Evolutionary conservation across 768 basidiomycete genomes (phyloP).

Genomic region (Lactifluus piperatus): DNA sequence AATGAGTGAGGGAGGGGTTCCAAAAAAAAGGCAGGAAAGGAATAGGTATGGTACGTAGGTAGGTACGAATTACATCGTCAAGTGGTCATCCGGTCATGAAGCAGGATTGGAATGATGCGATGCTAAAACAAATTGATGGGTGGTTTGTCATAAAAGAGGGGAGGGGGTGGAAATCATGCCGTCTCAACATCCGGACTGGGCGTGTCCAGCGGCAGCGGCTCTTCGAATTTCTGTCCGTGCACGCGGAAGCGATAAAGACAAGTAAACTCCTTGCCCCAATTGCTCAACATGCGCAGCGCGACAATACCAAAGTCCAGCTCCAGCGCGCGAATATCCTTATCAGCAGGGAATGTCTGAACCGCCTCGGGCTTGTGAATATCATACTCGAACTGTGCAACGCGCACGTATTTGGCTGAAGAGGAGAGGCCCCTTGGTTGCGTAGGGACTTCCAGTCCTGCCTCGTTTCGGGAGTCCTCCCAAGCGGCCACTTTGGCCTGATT

Average conservation of each 20-base stretch:
- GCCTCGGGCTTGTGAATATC: constrained; percentile 32
- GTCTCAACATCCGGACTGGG: not conserved
- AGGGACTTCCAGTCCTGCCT: constrained; percentile 22
- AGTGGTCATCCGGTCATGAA: constrained; percentile 9
- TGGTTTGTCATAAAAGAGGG: not conserved
- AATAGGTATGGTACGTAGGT: not conserved
- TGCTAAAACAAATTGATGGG: not conserved
- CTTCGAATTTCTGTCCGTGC: constrained; percentile 47
- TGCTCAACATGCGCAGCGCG: constrained; percentile 67
- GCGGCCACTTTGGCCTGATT: constrained; percentile 52
- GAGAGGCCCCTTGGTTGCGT: constrained; percentile 27
- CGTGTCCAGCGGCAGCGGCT: not conserved
- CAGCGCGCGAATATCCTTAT: constrained; percentile 51
- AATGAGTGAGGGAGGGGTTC: not conserved
- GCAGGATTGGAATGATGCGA: not conserved
- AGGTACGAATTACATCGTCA: not conserved
- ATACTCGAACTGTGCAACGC: constrained; percentile 41
- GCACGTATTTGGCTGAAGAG: constrained; percentile 27
- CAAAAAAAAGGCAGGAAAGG: not conserved
- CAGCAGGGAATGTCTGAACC: constrained; percentile 44
- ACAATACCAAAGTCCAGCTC: constrained; percentile 82
- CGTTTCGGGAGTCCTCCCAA: constrained; percentile 36
- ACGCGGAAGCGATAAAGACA: constrained; percentile 85
- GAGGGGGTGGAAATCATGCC: not conserved
- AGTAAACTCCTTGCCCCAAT: constrained; percentile 85